Percentiles rank a stretch among this genome's conserved stretches.
Conservation (phyloP, 1,284 basidiomycete genomes). For the Malassezia obtusa region DNA sequence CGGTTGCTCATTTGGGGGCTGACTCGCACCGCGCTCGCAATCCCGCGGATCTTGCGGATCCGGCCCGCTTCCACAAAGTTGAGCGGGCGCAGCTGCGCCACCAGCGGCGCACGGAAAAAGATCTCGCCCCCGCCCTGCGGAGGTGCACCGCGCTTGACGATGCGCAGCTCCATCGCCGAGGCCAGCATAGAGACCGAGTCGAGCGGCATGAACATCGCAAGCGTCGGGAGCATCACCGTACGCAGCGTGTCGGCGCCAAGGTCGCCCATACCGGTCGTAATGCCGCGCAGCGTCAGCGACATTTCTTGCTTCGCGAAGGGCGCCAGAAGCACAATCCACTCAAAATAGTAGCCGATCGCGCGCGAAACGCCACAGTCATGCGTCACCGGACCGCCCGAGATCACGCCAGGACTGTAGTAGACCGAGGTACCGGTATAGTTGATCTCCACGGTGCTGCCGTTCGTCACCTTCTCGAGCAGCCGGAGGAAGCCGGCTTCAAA, state of each 20-base stretch:
- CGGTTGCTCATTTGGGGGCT: slow-evolving; percentile 94
- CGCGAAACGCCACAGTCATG: slow-evolving; percentile 82
- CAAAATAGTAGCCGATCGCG: slow-evolving; percentile 86
- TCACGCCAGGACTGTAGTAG: slow-evolving; percentile 80
- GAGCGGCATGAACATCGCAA: slow-evolving; percentile 62
- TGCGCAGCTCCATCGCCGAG: slow-evolving; percentile 54
- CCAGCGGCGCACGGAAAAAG: slow-evolving; percentile 80
- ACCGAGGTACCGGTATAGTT: slow-evolving; percentile 61
- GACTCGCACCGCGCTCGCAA: slow-evolving; percentile 67
- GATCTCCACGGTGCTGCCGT: slow-evolving; percentile 91
- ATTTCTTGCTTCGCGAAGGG: slow-evolving; percentile 87
- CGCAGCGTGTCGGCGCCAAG: slow-evolving; percentile 66
- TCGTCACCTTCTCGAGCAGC: slow-evolving; percentile 81
- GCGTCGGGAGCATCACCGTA: slow-evolving; percentile 81
- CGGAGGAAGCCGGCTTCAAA: slow-evolving; percentile 86
- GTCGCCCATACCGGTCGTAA: slow-evolving; percentile 64
- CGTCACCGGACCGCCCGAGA: slow-evolving; percentile 68
- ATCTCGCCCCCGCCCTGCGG: slow-evolving; percentile 87
- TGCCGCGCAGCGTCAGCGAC: slow-evolving; percentile 68
- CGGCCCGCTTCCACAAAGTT: slow-evolving; percentile 84
- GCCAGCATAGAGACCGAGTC: slow-evolving; percentile 21
- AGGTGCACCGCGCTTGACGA: slow-evolving; percentile 82
- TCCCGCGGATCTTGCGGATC: slow-evolving; percentile 86
- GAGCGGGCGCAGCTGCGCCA: slow-evolving; percentile 70
- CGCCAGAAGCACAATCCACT: slow-evolving; percentile 77